A percentile compares a stretch with the other conserved stretches of the same genome.
Conservation (phyloP, 1,284 basidiomycete genomes). For the Volvariella surrecta region DNA sequence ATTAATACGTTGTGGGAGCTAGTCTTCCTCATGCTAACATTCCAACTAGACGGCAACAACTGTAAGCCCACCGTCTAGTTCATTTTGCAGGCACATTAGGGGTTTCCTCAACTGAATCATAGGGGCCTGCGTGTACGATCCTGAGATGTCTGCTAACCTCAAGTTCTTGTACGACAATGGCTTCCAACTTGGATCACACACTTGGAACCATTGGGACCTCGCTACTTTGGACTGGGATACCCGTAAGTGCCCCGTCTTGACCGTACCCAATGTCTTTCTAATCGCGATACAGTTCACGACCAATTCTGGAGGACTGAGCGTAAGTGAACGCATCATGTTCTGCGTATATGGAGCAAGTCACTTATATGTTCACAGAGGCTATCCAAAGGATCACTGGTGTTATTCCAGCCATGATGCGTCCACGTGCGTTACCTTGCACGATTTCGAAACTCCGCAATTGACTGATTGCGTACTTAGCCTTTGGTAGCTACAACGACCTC, state of each 20-base stretch:
- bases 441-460: neutral
- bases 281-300: slow-evolving; percentile 19
- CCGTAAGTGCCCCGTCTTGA: slow-evolving; percentile 2
- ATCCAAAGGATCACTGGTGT: slow-evolving; percentile 40
- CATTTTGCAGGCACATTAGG: neutral
- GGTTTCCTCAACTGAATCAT: neutral
- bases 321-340: slow-evolving; percentile 13
- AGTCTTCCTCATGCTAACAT: slow-evolving; percentile 9
- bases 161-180: slow-evolving; percentile 3
- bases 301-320: slow-evolving; percentile 25
- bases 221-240: slow-evolving; percentile 2
- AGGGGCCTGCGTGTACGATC: slow-evolving; percentile 5
- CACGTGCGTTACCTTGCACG: slow-evolving; percentile 25
- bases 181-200: slow-evolving; percentile 5
- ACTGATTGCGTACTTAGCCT: slow-evolving; percentile 20
- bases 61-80: slow-evolving; percentile 20
- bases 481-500: slow-evolving; percentile 41
- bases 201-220: slow-evolving; percentile 4
- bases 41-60: slow-evolving; percentile 26
- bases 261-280: slow-evolving; percentile 10
- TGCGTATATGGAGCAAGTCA: neutral
- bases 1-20: neutral
- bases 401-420: slow-evolving; percentile 37
- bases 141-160: neutral
- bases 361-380: slow-evolving; percentile 23